Conservation (phyloP, 768 basidiomycete species). For the Russula vinacea region DNA sequence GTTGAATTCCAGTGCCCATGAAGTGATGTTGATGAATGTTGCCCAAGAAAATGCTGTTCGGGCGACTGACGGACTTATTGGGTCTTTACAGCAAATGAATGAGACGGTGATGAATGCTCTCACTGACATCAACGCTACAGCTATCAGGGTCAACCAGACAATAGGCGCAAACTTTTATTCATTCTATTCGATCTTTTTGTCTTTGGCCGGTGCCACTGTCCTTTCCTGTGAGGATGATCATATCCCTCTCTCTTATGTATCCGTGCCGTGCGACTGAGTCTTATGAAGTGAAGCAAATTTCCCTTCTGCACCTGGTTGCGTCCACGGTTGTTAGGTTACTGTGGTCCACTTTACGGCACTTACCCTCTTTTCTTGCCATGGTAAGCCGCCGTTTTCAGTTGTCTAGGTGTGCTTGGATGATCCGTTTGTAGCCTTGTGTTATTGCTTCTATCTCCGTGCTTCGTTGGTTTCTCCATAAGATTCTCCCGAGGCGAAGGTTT, state of each 20-base stretch:
- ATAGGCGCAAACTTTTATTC: constrained; percentile 8
- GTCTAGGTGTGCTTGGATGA: background rate
- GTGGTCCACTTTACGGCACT: constrained; percentile 17
- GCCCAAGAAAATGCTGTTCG: constrained; percentile 21
- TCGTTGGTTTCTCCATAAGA: constrained; percentile 6
- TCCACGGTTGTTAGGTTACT: constrained; percentile 3
- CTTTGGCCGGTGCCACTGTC: constrained; percentile 2
- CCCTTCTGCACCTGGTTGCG: constrained; percentile 12
- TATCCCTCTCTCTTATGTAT: background rate
- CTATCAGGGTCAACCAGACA: constrained; percentile 17
- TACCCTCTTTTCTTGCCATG: constrained; percentile 15
- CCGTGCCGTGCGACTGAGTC: background rate
- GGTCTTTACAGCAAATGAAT: constrained; percentile 17
- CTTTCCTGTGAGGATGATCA: constrained; percentile 9
- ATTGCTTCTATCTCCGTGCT: constrained; percentile 14
- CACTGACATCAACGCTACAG: constrained; percentile 20
- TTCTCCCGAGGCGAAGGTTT: background rate
- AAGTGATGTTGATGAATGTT: constrained; percentile 11
- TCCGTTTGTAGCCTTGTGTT: constrained; percentile 15
- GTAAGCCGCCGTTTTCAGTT: constrained; percentile 9
- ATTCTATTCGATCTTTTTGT: constrained; percentile 8
- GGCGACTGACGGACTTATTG: constrained; percentile 21
- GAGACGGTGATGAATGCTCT: constrained; percentile 20
- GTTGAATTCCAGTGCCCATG: constrained; percentile 18
- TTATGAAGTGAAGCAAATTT: constrained; percentile 12